Conservation (phyloP, 140 eudicot genomes). For the Erigeron philadelphicus region DNA sequence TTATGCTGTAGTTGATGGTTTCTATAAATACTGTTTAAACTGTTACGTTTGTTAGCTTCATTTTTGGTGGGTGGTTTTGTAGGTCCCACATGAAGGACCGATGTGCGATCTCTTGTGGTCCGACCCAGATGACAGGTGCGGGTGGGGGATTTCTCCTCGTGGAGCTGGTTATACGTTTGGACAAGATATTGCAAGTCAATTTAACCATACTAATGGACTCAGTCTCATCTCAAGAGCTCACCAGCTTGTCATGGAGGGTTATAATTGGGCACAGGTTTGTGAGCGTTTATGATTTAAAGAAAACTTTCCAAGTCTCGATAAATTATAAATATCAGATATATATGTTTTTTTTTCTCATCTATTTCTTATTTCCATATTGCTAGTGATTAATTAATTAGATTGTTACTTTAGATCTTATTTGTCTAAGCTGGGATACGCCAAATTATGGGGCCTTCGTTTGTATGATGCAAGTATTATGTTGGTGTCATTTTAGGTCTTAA, state of each 20-base stretch:
- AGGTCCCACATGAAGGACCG: constrained; percentile 92
- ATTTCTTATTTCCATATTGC: not conserved
- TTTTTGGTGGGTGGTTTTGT: constrained; percentile 14
- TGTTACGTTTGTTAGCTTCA: not conserved
- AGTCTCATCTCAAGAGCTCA: constrained; percentile 72
- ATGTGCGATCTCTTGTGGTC: constrained; percentile 92
- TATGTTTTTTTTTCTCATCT: not conserved
- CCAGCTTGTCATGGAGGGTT: constrained; percentile 86
- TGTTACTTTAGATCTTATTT: not conserved
- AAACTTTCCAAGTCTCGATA: not conserved
- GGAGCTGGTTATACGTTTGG: constrained; percentile 87
- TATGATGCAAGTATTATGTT: not conserved
- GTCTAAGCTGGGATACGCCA: not conserved
- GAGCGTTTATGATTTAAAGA: not conserved
- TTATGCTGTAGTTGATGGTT: not conserved
- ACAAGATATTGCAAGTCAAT: constrained; percentile 69
- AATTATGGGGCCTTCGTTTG: not conserved
- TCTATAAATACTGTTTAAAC: not conserved
- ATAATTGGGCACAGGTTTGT: constrained; percentile 78
- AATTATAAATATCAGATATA: too few relatives aligned
- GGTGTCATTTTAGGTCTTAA: not conserved
- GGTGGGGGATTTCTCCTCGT: constrained; percentile 86
- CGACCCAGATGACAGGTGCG: constrained; percentile 80
- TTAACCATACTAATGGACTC: constrained; percentile 79
- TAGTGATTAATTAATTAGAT: not conserved